phyloP scores from a whole-genome alignment of 2,329 filamentous ascomycete species.

The Aspergillus sp. region DNA sequence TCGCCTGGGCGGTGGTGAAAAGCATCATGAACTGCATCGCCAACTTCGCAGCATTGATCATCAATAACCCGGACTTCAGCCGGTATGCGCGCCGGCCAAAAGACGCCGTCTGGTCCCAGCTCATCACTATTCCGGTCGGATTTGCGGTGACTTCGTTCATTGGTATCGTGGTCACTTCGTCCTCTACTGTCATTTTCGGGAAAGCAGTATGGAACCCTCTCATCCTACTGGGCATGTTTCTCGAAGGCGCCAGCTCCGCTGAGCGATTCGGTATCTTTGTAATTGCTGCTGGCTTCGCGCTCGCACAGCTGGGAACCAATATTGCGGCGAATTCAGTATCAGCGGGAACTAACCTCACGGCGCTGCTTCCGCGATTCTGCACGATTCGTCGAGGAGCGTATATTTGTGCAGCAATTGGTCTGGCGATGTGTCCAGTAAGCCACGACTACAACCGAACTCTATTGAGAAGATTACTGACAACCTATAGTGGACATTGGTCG shows the following conservation, averaged over 20 bases:
- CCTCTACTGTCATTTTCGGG: conserved; percentile 60
- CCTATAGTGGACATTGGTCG: conserved; percentile 63
- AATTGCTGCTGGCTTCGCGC: conserved; percentile 66
- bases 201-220: conserved; percentile 73
- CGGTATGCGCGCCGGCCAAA: conserved; percentile 75
- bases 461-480: neutral
- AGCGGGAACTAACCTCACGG: conserved; percentile 78
- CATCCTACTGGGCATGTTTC: conserved; percentile 63
- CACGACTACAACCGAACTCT: neutral
- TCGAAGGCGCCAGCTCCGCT: conserved; percentile 64
- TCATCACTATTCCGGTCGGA: conserved; percentile 68
- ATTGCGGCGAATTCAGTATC: conserved; percentile 84
- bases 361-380: conserved; percentile 73
- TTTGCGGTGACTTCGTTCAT: conserved; percentile 83
- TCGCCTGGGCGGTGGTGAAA: conserved; percentile 79
- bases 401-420: conserved; percentile 73
- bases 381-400: conserved; percentile 86
- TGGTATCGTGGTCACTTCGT: conserved; percentile 74
- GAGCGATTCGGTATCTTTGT: conserved; percentile 75
- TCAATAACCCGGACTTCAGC: conserved; percentile 77
- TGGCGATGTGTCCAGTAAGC: conserved; percentile 76
- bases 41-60: conserved; percentile 85
- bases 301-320: conserved; percentile 85
- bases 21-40: conserved; percentile 87
- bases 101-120: conserved; percentile 77